Base-by-base conservation (phyloP, 108 stramenopile species). In the Bacterosira constricta region DNA sequence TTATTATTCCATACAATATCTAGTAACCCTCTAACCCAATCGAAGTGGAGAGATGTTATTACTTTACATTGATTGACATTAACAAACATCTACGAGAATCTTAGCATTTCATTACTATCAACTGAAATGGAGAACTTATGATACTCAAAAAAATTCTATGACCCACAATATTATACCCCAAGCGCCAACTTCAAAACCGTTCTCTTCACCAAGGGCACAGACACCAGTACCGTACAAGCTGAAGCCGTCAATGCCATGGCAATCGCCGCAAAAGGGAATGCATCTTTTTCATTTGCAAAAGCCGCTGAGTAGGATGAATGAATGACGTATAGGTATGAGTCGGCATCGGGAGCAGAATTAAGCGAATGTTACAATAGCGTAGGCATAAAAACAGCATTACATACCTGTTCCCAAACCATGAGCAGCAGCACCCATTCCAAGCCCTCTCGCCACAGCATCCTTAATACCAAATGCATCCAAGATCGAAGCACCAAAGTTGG, bases 371-470 rank as follows among this genome's bases (percentile, higher is more conserved):
- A n/a, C n/a, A n/a, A n/a, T n/a, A n/a, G n/a, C n/a, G n/a, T n/a
- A n/a, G n/a, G n/a, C n/a, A n/a, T n/a, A n/a, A n/a, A n/a, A n/a
- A n/a, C n/a, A n/a, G n/a, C n/a, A n/a, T n/a, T n/a, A n/a, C n/a
- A n/a, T n/a, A n/a, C n/a, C n/a, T n/a, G 95, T 95, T 17, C 96
- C 96, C 21, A 97, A 65, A 2, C 95, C 95, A 66, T 96, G 96
- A n/a, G 94, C 94, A 11, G 93, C 89, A 18, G 91, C 90, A 12
- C 96, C 96, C 39, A 96, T 93, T 1, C 92, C 90, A 15, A 97
- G 65, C 18, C 96, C 96, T 53, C 95, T 75, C 3, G 94, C 87
- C 0, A 94, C 91, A 21, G 95, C 71, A 80, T 97, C 92, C 66
- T 85, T 85, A 25, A 97, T 86, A 4, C 91, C 91, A 25, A 86